Percentiles rank a stretch among this genome's conserved stretches.
Evolutionary conservation across 805 yeast genomes (phyloP).

Genomic region (Starmerella floricola): DNA sequence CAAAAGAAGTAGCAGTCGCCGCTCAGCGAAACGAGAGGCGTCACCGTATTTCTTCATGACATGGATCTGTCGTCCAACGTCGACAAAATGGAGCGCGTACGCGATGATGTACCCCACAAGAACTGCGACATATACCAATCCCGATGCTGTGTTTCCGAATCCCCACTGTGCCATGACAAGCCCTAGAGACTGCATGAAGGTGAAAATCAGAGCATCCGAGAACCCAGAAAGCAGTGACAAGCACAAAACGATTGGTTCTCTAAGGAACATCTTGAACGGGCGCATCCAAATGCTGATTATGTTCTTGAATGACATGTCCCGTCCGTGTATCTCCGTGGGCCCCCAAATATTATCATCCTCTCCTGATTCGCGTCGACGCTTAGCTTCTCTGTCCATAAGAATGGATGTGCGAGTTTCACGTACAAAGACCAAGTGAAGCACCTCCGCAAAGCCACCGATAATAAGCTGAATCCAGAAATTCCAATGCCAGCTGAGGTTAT

Average conservation of each 20-base stretch:
- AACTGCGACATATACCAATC: conserved; percentile 30
- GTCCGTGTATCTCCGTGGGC: conserved; percentile 28
- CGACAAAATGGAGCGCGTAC: conserved; percentile 30
- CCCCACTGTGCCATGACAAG: conserved; percentile 32
- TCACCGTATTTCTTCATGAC: conserved; percentile 27
- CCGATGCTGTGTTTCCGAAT: conserved; percentile 27
- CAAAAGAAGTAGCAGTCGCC: conserved; percentile 26
- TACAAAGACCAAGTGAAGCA: conserved; percentile 30
- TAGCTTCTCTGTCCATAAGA: conserved; percentile 32
- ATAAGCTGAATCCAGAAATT: conserved; percentile 46
- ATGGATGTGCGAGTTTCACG: conserved; percentile 31
- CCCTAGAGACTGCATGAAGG: conserved; percentile 32
- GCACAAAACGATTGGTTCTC: conserved; percentile 33
- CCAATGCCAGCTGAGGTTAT: conserved; percentile 50
- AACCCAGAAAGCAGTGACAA: conserved; percentile 33
- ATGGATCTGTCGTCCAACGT: conserved; percentile 28
- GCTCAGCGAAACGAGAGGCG: conserved; percentile 19
- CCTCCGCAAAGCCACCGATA: conserved; percentile 38
- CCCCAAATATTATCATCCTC: conserved; percentile 31
- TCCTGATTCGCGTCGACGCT: conserved; percentile 30
- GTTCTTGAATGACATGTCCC: conserved; percentile 2
- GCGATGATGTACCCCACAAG: conserved; percentile 32
- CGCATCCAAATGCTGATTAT: conserved; percentile 28
- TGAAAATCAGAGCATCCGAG: conserved; percentile 34
- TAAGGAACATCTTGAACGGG: conserved; percentile 33